phyloP scores from a whole-genome alignment of 106 monocot genomes.

The Alisma plantagoaquatica region DNA sequence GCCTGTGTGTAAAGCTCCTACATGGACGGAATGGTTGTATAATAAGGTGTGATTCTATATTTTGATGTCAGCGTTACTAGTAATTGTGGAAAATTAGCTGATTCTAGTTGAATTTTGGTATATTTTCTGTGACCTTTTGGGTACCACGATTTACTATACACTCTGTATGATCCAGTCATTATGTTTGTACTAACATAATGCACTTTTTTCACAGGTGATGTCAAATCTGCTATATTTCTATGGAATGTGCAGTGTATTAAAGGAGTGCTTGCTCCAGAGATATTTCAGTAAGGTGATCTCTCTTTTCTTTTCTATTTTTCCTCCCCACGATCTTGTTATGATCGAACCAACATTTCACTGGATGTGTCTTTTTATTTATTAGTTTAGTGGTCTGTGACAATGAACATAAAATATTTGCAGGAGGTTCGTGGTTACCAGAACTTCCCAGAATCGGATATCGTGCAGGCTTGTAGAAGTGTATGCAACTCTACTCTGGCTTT shows the following conservation, averaged over 20 bases:
- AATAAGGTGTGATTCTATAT: conserved; percentile 36
- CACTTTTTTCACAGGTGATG: conserved; percentile 25
- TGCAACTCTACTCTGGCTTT: too few relatives aligned
- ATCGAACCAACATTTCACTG: too few relatives aligned
- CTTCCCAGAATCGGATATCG: conserved; percentile 45
- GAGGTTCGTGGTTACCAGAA: conserved; percentile 45
- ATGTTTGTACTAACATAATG: neutral
- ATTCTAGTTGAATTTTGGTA: too few relatives aligned
- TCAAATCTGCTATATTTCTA: conserved; percentile 61
- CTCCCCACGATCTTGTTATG: too few relatives aligned
- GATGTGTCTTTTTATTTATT: too few relatives aligned
- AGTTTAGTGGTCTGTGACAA: too few relatives aligned
- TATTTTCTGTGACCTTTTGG: neutral
- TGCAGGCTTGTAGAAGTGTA: conserved; percentile 64
- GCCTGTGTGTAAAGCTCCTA: conserved; percentile 61
- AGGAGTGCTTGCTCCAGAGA: conserved; percentile 53
- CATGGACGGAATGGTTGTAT: conserved; percentile 75
- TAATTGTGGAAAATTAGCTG: too few relatives aligned
- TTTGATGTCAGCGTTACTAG: too few relatives aligned
- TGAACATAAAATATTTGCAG: too few relatives aligned
- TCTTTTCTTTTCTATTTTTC: too few relatives aligned
- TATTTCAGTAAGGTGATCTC: conserved; percentile 67
- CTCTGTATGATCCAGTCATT: too few relatives aligned
- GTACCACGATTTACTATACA: too few relatives aligned
- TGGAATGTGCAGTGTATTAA: conserved; percentile 55